Base-by-base conservation (phyloP, 306 rosid species). In the Lupinus albus region DNA sequence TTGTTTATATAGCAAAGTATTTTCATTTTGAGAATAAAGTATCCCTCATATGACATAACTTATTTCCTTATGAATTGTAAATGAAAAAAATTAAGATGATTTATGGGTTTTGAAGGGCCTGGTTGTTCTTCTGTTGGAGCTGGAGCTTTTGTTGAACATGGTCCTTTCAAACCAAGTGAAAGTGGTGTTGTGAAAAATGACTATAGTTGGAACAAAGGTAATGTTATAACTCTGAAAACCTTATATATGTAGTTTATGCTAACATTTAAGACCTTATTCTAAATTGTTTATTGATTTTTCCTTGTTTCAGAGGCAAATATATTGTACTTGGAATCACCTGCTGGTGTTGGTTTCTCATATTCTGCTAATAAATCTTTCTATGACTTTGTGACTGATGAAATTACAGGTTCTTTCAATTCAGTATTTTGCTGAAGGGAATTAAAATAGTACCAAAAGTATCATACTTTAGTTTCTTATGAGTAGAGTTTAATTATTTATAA, bases 111-210 rank as follows among this genome's bases (percentile, higher is more conserved):
- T 39, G 45, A 39, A 39, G 45, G 45, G n/a, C 45, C 45, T 39
- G 45, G 45, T 39, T 89, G 96, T 83, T 89, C 93, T 49, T 89
- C 96, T 17, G 41, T 89, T 63, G 96, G 96, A 28, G 82, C 72
- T 54, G 92, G 96, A 72, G 92, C 92, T 64, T 83, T 89, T 38
- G 53, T 63, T 14, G 96, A 89, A 72, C 88, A 7, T 39, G 45
- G 45, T 0, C 45, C 45, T 8, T 39, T 39, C 45, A 39, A 39
- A 39, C 45, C 45, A 39, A 81, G 85, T 70, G 80, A 71, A 47
- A 76, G 74, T 35, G 72, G 75, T 56, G 84, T 89, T 64, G 30
- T 77, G 32, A 83, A 33, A 33, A 86, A 89, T 78, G 69, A 78
- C 35, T 83, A 75, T 28, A 86, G 91, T 55, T 89, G 93, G 93